phyloP scores from a whole-genome alignment of 352 stramenopile species.

The Pythium vanterpoolii region DNA sequence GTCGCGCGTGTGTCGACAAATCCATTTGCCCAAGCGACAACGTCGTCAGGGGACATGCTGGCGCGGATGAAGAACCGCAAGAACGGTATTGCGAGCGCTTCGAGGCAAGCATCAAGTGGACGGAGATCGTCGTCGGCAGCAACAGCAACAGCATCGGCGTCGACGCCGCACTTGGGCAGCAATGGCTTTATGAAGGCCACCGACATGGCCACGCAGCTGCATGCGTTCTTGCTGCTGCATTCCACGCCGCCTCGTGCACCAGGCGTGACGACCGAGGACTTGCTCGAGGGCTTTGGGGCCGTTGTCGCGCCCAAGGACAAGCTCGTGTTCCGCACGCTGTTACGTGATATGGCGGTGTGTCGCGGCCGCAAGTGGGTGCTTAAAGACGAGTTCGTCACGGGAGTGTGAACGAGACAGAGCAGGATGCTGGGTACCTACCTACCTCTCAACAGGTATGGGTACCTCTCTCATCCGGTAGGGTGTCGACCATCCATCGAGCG shows the following conservation, averaged over 20 bases:
- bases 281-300: slow-evolving; percentile 86
- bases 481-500: neutral
- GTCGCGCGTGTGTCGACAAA: slow-evolving; percentile 18
- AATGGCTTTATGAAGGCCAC: slow-evolving; percentile 40
- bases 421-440: neutral
- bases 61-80: slow-evolving; percentile 51
- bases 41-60: slow-evolving; percentile 72
- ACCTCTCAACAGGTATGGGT: too few species aligned
- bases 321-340: slow-evolving; percentile 79
- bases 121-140: too few species aligned
- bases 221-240: slow-evolving; percentile 64
- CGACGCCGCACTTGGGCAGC: slow-evolving; percentile 9
- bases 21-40: slow-evolving; percentile 30
- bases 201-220: slow-evolving; percentile 73
- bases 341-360: slow-evolving; percentile 80
- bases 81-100: slow-evolving; percentile 28
- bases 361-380: slow-evolving; percentile 67
- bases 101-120: too few species aligned
- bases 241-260: slow-evolving; percentile 10
- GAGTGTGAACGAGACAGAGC: neutral
- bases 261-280: slow-evolving; percentile 85
- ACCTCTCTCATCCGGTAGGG: too few species aligned
- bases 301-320: slow-evolving; percentile 87
- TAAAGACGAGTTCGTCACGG: slow-evolving; percentile 49
- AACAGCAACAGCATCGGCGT: neutral